phyloP scores from a whole-genome alignment of 306 rosid species.

The Fragaria vesca region DNA sequence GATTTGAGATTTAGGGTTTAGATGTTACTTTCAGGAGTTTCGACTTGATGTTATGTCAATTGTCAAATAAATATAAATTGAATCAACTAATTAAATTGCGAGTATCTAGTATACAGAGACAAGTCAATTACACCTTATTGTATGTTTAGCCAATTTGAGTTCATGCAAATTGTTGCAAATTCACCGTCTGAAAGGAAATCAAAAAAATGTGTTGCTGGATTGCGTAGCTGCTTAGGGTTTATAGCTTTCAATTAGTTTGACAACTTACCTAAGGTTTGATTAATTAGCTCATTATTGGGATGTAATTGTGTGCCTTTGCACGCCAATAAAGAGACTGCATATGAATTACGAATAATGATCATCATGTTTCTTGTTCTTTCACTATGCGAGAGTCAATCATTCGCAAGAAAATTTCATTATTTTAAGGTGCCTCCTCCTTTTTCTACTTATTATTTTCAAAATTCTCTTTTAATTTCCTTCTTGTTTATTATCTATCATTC shows the following conservation, averaged over 20 bases:
- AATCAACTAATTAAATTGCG: background rate
- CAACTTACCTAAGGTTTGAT: background rate
- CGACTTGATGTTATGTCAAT: background rate
- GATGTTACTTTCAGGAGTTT: background rate
- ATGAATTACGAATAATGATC: background rate
- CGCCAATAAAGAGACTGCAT: background rate
- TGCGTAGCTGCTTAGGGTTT: background rate
- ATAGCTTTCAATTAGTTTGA: background rate
- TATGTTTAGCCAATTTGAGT: too few species aligned
- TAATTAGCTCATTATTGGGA: background rate
- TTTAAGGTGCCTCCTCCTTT: background rate
- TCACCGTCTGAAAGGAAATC: background rate
- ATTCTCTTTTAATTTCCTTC: background rate
- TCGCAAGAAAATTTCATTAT: background rate
- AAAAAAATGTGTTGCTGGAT: background rate
- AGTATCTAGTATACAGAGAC: too few species aligned
- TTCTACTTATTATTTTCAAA: background rate
- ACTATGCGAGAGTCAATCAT: conserved; percentile 1
- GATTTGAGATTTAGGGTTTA: background rate
- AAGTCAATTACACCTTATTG: too few species aligned
- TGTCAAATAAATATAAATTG: background rate
- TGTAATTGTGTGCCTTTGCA: background rate
- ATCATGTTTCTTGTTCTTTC: background rate
- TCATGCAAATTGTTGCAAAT: background rate
- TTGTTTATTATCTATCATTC: background rate